Evolutionary conservation across 2,329 filamentous ascomycete species (phyloP), one percentile per base, ranked within the genome.

Genomic region (Ambrosiella cleistominuta): DNA sequence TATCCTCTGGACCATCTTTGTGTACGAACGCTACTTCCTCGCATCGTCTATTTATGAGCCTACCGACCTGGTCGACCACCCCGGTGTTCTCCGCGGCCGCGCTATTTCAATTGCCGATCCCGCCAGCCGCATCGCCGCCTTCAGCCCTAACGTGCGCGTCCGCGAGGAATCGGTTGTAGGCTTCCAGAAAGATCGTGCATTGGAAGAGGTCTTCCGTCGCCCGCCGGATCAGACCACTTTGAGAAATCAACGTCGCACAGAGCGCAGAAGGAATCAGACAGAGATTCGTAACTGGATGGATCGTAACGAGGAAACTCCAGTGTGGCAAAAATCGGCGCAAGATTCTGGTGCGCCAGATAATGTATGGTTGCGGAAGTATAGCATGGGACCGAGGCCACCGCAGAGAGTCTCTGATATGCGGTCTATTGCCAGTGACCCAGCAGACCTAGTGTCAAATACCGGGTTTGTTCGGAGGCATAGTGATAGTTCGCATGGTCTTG

Each of bases 281-380:
- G 86, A 88, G 0, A 89, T 96, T 56, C 83, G 85, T 36, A 83
- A 86, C 63, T 96, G 90, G 90, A 95, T 96, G 86, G 86, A 89
- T 50, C 78, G 78, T 62, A 75, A 81, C 60, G 78, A 81, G 15
- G 81, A 71, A 58, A 72, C 71, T 45, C 47, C 39, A 6, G 40
- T 49, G 6, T 60, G 58, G 58, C 54, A 60, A 45, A 39, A 53
- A 11, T 54, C 57, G 11, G 39, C 52, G 2, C 52, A 54, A 54
- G 55, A 51, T 11, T 6, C 15, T 11, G 27, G 27, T 44, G 44
- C 13, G n/a, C 44, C 40, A n/a, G 68, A 68, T 9, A 74, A 68
- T 57, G 73, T 71, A 58, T 80, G 71, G 72, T 73, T 74, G 52
- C 72, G 75, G 53, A 71, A 81, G 57, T 71, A 79, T 62, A 81